Conservation (phyloP, 1,139 yeast species). For the Hyphopichia fennica region DNA sequence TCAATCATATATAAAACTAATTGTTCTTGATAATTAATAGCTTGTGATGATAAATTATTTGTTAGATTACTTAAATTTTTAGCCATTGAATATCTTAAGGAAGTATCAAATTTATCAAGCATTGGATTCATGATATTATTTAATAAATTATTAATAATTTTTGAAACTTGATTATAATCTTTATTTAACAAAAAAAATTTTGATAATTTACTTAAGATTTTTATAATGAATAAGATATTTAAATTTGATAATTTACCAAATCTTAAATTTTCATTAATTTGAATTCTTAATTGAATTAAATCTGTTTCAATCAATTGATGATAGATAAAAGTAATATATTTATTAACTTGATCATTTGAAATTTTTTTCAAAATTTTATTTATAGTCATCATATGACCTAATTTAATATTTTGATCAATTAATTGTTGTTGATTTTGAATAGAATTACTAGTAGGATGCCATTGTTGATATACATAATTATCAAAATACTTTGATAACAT, state of each 20-base stretch:
- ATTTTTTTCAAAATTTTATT: slow-evolving; percentile 36
- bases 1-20: slow-evolving; percentile 24
- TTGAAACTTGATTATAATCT: slow-evolving; percentile 19
- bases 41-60: slow-evolving; percentile 17
- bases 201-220: slow-evolving; percentile 34
- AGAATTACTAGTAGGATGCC: slow-evolving; percentile 14
- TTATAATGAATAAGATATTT: slow-evolving; percentile 31
- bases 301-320: slow-evolving; percentile 15
- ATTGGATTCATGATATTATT: slow-evolving; percentile 27
- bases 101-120: slow-evolving; percentile 28
- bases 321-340: slow-evolving; percentile 15
- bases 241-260: slow-evolving; percentile 17
- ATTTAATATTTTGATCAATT: slow-evolving; percentile 14
- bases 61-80: slow-evolving; percentile 31
- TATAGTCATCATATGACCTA: slow-evolving; percentile 40
- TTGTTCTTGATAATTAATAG: slow-evolving; percentile 38
- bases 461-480: slow-evolving; percentile 10
- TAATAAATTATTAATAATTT: slow-evolving; percentile 29
- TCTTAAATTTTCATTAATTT: slow-evolving; percentile 4
- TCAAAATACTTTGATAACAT: slow-evolving; percentile 21
- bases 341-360: slow-evolving; percentile 10
- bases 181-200: slow-evolving; percentile 13
- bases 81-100: slow-evolving; percentile 37
- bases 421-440: slow-evolving; percentile 2
- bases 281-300: slow-evolving; percentile 9